A percentile compares a stretch with the other conserved stretches of the same genome.
phyloP scores from a whole-genome alignment of 129 eudicot genomes.

The Smallanthus sonchifolius region DNA sequence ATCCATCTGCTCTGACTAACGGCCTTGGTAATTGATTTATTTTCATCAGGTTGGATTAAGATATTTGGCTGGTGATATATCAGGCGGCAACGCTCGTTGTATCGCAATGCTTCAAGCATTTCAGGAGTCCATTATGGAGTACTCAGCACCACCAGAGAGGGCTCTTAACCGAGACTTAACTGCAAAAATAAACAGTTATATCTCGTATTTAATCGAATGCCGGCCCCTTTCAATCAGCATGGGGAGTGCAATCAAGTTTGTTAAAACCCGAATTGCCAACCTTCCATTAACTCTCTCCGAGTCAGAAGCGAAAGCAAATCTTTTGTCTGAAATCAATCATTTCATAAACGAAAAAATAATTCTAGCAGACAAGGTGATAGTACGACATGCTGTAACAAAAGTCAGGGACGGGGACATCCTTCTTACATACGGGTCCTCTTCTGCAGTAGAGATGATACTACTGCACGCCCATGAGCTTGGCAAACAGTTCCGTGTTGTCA shows the following conservation, averaged over 20 bases:
- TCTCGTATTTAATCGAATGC: constrained; percentile 86
- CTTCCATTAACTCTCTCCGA: constrained; percentile 72
- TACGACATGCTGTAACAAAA: constrained; percentile 87
- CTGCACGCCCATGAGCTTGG: constrained; percentile 88
- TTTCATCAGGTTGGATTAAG: constrained; percentile 74
- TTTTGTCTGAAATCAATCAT: constrained; percentile 65
- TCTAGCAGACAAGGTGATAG: constrained; percentile 85
- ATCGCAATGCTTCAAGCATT: constrained; percentile 99
- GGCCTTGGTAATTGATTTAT: not conserved
- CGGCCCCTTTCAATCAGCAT: constrained; percentile 95
- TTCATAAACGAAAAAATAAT: constrained; percentile 81
- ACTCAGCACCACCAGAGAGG: constrained; percentile 75
- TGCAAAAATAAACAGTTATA: constrained; percentile 66
- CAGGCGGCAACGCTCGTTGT: constrained; percentile 98
- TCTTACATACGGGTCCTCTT: constrained; percentile 81
- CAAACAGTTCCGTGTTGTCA: constrained; percentile 70
- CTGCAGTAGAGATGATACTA: constrained; percentile 87
- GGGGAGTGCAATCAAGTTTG: constrained; percentile 92
- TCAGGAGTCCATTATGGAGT: constrained; percentile 77
- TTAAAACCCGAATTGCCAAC: constrained; percentile 67
- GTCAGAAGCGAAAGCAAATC: constrained; percentile 74
- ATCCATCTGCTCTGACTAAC: constrained; percentile 6
- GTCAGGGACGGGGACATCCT: constrained; percentile 93
- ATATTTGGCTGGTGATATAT: constrained; percentile 82
- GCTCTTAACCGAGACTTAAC: constrained; percentile 76